These are phyloP conservation scores for Clarireedia hainanense DNA, from an alignment of 2,329 filamentous ascomycete genomes.

Conservation along the genomic window DNA sequence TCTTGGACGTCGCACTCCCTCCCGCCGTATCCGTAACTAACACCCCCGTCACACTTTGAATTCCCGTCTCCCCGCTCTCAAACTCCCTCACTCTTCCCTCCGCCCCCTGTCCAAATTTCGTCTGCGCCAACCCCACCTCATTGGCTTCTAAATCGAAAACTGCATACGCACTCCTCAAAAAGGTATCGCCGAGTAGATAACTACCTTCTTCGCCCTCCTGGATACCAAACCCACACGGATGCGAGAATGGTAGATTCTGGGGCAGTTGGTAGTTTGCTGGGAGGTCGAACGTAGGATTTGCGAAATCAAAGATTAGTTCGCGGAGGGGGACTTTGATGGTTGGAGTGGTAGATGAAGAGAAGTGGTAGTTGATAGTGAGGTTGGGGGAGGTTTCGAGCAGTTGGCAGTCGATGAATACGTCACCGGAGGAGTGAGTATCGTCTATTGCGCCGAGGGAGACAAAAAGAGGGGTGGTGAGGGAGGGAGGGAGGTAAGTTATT, in stretches of 20 bases:
- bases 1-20: background rate
- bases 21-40: constrained; percentile 1
- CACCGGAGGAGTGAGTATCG: constrained; percentile 11
- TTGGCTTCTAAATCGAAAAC: constrained; percentile 46
- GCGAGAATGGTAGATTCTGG: constrained; percentile 13
- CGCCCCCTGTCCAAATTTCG: constrained; percentile 33
- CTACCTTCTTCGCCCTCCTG: constrained; percentile 18
- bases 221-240: constrained; percentile 46
- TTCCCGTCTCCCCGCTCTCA: constrained; percentile 10
- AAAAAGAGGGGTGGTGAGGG: constrained; percentile 37
- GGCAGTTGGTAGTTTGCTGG: constrained; percentile 4
- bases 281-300: constrained; percentile 6
- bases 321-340: constrained; percentile 36
- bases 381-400: constrained; percentile 30
- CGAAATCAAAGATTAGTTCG: constrained; percentile 35
- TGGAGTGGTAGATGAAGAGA: constrained; percentile 35
- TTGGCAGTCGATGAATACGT: constrained; percentile 32
- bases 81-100: constrained; percentile 16
- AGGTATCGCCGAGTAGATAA: constrained; percentile 40
- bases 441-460: constrained; percentile 33
- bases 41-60: constrained; percentile 18
- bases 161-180: constrained; percentile 45
- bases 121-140: constrained; percentile 40
- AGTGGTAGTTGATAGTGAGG: constrained; percentile 38
- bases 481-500: constrained; percentile 53